Percentiles rank a stretch among this genome's conserved stretches.
Conservation (phyloP, 202 grass and related monocot species). For the Schoenoplectus tabernaemontani region DNA sequence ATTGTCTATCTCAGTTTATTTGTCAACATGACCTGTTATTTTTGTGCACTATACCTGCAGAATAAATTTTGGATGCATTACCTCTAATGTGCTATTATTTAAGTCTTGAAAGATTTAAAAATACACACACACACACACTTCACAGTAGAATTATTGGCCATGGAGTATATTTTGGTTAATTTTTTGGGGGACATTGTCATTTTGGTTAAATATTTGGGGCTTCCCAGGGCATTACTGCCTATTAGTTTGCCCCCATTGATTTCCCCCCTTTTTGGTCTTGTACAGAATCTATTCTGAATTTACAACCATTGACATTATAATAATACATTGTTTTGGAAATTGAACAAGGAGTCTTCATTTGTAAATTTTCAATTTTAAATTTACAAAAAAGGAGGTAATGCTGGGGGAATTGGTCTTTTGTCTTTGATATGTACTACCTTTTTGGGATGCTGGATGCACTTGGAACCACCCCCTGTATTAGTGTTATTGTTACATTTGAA, state of each 20-base stretch:
- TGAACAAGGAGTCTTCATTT: neutral
- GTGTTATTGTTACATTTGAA: neutral
- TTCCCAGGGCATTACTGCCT: neutral
- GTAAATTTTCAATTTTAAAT: neutral
- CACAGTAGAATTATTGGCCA: neutral
- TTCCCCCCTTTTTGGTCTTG: neutral
- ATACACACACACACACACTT: neutral
- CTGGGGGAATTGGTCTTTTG: neutral
- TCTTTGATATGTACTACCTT: neutral
- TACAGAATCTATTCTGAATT: neutral
- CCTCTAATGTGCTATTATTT: neutral
- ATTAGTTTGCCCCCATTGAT: neutral
- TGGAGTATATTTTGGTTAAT: neutral
- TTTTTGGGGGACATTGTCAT: no score
- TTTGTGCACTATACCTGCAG: no score
- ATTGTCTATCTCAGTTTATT: neutral
- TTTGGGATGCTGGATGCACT: neutral
- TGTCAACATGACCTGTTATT: neutral
- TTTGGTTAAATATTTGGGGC: no score
- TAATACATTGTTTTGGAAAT: neutral
- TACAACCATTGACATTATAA: neutral
- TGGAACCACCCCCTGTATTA: neutral
- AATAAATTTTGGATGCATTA: no score
- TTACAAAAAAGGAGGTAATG: neutral
- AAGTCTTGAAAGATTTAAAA: neutral